Evolutionary conservation across 1,139 yeast species (phyloP).

Genomic region (Groenewaldozyma auringiensis): DNA sequence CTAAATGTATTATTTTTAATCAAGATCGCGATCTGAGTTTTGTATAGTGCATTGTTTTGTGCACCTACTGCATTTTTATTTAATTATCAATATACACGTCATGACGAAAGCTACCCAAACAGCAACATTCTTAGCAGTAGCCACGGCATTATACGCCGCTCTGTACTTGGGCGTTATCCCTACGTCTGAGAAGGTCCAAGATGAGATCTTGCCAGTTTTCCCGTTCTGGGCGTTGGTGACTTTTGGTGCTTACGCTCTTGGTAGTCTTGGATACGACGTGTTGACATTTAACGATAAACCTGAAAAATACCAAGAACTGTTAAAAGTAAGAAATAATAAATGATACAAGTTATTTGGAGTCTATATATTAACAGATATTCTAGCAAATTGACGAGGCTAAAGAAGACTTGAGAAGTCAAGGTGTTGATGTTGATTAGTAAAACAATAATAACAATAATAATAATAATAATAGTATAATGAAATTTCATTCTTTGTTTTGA

Average conservation of each 20-base stretch:
- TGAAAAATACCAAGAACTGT: conserved; percentile 57
- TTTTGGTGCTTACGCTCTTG: conserved; percentile 68
- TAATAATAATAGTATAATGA: too few species aligned
- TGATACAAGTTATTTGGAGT: neutral
- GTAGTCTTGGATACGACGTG: conserved; percentile 64
- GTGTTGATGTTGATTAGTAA: conserved; percentile 43
- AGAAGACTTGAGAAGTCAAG: conserved; percentile 48
- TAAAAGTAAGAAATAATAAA: conserved; percentile 28
- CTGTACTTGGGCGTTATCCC: conserved; percentile 51
- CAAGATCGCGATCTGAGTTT: too few species aligned
- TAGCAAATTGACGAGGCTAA: conserved; percentile 61
- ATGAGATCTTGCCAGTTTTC: conserved; percentile 55
- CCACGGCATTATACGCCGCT: conserved; percentile 48
- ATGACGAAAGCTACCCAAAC: conserved; percentile 73
- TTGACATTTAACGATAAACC: conserved; percentile 67
- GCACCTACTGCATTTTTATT: neutral
- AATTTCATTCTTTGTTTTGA: too few species aligned
- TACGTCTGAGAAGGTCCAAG: conserved; percentile 40
- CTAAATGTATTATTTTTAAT: too few species aligned
- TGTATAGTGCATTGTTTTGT: too few species aligned
- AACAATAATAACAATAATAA: neutral
- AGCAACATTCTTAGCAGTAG: conserved; percentile 38
- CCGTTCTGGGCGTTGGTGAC: conserved; percentile 69
- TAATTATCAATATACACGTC: conserved; percentile 2
- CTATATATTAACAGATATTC: conserved; percentile 5